Conservation (phyloP, 2,329 filamentous ascomycete species). For the Claviceps pazoutovae region DNA sequence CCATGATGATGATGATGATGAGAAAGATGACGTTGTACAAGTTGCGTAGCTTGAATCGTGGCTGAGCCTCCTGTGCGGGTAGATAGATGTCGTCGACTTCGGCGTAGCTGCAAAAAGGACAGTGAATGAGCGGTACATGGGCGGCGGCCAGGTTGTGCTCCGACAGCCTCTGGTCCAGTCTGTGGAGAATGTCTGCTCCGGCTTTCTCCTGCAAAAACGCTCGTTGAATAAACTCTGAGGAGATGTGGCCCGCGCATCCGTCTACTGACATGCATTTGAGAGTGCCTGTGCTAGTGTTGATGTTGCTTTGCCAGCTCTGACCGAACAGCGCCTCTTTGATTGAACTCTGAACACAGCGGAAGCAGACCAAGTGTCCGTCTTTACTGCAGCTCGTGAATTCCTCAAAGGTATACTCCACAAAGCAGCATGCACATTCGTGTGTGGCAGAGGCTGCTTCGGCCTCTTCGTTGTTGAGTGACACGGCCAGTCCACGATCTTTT, state of each 20-base stretch:
- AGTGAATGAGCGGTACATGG: conserved; percentile 62
- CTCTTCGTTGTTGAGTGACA: conserved; percentile 41
- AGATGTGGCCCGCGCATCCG: conserved; percentile 63
- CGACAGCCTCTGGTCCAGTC: conserved; percentile 66
- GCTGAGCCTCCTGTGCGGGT: conserved; percentile 37
- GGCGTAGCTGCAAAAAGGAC: conserved; percentile 84
- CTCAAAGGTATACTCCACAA: conserved; percentile 55
- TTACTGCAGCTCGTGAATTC: conserved; percentile 58
- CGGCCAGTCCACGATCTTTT: conserved; percentile 38
- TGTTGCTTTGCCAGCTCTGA: conserved; percentile 75
- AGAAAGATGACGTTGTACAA: conserved; percentile 36
- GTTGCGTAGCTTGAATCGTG: conserved; percentile 41
- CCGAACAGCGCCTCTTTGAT: conserved; percentile 83
- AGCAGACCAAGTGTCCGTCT: conserved; percentile 61
- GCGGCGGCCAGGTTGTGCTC: conserved; percentile 63
- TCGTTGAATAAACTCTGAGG: conserved; percentile 52
- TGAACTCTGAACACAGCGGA: conserved; percentile 69
- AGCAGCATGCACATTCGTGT: conserved; percentile 70
- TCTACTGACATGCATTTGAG: conserved; percentile 73
- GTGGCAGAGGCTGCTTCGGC: conserved; percentile 41
- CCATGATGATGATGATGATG: conserved; percentile 34
- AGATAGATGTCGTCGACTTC: conserved; percentile 71
- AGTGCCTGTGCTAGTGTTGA: conserved; percentile 58
- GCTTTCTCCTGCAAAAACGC: conserved; percentile 58
- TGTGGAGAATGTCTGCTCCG: conserved; percentile 56